These are phyloP conservation scores for Phytophthora cactorum DNA, from an alignment of 352 stramenopile genomes.

Conservation along the genomic window DNA sequence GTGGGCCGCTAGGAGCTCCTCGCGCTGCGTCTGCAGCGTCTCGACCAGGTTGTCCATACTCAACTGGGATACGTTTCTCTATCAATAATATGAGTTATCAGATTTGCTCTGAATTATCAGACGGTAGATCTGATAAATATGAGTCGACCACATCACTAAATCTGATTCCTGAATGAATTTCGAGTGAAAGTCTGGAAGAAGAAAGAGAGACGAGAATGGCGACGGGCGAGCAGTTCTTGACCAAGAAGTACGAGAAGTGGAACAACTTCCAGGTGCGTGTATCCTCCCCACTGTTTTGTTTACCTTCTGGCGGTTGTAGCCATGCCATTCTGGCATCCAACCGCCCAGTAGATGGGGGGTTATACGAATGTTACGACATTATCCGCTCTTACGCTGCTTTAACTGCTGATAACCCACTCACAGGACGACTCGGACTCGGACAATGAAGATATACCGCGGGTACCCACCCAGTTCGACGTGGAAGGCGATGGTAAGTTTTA, in stretches of 20 bases:
- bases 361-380: not conserved
- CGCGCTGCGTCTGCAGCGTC: conserved; percentile 49
- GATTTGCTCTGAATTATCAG: not conserved
- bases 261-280: conserved; percentile 78
- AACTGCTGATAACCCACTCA: not conserved
- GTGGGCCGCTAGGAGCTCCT: conserved; percentile 41
- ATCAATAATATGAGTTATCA: not conserved
- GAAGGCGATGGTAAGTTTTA: conserved; percentile 73
- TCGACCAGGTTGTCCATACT: conserved; percentile 59
- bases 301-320: not conserved
- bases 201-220: conserved; percentile 26
- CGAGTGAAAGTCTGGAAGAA: conserved; percentile 1
- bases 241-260: conserved; percentile 91
- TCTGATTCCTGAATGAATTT: conserved; percentile 3
- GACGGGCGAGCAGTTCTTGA: conserved; percentile 75
- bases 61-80: not conserved
- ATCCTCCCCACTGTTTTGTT: not conserved
- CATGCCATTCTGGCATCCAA: not conserved
- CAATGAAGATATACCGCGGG: conserved; percentile 54
- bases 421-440: conserved; percentile 76
- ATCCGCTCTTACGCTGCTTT: conserved; percentile 1
- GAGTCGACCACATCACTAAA: not conserved
- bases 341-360: conserved; percentile 7
- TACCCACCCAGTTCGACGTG: conserved; percentile 84
- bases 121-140: not conserved